Conservation (phyloP, 169 alveolate genomes). For the Cryptosporidium sp. region DNA sequence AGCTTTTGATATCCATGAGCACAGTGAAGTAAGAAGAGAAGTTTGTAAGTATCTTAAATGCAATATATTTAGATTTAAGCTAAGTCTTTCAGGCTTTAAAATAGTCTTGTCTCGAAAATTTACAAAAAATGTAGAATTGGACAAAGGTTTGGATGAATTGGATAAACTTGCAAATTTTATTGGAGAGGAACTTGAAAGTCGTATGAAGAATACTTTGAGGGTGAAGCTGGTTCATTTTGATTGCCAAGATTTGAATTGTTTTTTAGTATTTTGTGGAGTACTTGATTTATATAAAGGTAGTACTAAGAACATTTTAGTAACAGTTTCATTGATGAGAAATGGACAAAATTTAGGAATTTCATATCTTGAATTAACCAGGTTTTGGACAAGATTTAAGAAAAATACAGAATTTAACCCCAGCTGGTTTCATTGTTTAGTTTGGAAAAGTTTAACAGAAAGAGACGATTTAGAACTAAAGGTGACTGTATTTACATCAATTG, state of each 20-base stretch:
- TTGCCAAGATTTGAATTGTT: slow-evolving; percentile 1
- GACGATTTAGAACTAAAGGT: slow-evolving; percentile 30
- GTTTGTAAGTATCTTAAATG: slow-evolving; percentile 28
- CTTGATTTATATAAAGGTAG: slow-evolving; percentile 1
- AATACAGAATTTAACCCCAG: not conserved
- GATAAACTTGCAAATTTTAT: slow-evolving; percentile 26
- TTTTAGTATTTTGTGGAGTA: slow-evolving; percentile 47
- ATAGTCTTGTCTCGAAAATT: slow-evolving; percentile 9
- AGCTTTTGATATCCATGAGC: not conserved
- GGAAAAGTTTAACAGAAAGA: not conserved
- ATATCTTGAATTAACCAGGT: not conserved
- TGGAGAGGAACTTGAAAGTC: slow-evolving; percentile 39
- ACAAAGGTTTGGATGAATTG: not conserved
- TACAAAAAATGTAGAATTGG: not conserved
- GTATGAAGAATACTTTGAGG: slow-evolving; percentile 8
- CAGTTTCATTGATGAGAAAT: slow-evolving; percentile 10
- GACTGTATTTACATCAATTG: slow-evolving; percentile 19
- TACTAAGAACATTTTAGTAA: slow-evolving; percentile 33
- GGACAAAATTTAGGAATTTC: not conserved
- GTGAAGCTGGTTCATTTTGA: slow-evolving; percentile 41
- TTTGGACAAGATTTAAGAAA: slow-evolving; percentile 5
- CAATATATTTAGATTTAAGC: slow-evolving; percentile 8
- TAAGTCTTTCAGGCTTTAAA: not conserved
- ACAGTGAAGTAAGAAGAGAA: slow-evolving; percentile 9
- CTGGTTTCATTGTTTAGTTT: slow-evolving; percentile 38